Base-by-base conservation (phyloP, 2,329 filamentous ascomycete species). In the Fusarium begoniae region DNA sequence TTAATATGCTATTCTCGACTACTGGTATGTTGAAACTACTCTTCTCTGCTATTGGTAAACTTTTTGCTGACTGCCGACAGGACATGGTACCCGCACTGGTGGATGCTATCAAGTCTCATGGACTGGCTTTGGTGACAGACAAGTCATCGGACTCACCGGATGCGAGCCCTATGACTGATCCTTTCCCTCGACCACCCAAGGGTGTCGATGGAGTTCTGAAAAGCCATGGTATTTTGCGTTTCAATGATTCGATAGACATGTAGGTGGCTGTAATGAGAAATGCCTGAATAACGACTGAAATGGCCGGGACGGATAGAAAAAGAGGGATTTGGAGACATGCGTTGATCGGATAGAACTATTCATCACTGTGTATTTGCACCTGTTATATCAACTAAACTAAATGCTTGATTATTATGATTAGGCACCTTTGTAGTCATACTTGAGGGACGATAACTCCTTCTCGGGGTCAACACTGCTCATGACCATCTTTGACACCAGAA, bases 31-130 rank as follows among this genome's bases (percentile, higher is more conserved):
- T 38, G 15, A 8, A 26, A 44, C 18, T 22, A 2, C 22, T 2
- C 7, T 40, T 37, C 18, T 12, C 17, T 28, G 15, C n/a, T 18
- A 35, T 37, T 17, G 26, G 17, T 32, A 40, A 13, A 32, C 26
- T 30, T 12, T 22, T 51, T 14, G 17, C 55, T 75, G 40, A 58
- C 44, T 26, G 35, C 30, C 50, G 24, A 44, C 30, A 97, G 95
- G 94, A 97, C 70, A 94, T 98, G 85, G 95, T 98, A 14, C 96
- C 96, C 2, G 94, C 95, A 6, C 88, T 99, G 53, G 92, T 97
- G 60, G 94, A 97, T 75, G 94, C 95, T 5, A 96, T 99, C 84
- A 98, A 98, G 83, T 94, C 95, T 32, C 93, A 97, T 55, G 96
- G 96, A 32, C 87, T 99, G 57, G 96, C 97, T 10, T 89, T 99